phyloP scores from a whole-genome alignment of 768 basidiomycete genomes.

The Xerocomellus intermedius region DNA sequence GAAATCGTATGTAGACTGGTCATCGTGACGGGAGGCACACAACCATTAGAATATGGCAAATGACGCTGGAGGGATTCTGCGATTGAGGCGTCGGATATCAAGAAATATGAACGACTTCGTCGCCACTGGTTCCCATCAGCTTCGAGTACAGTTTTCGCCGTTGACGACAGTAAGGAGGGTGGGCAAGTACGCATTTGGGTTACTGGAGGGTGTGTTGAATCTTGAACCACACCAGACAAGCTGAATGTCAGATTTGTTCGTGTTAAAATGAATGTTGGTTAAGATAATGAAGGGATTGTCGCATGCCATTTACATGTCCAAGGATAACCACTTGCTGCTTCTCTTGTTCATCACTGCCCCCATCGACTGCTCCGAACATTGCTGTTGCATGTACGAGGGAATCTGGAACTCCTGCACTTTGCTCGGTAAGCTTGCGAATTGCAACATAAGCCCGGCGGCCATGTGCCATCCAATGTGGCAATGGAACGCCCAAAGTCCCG shows the following conservation, averaged over 20 bases:
- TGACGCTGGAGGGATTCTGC: no score
- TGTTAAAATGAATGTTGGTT: neutral
- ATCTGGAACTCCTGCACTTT: conserved; percentile 34
- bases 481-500: conserved; percentile 47
- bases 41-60: no score
- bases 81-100: no score
- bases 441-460: conserved; percentile 41
- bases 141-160: no score
- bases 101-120: no score
- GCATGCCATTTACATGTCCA: conserved; percentile 14
- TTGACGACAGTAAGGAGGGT: no score
- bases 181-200: no score
- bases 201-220: neutral
- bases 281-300: neutral
- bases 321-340: conserved; percentile 12
- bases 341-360: conserved; percentile 21
- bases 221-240: neutral
- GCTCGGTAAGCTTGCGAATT: conserved; percentile 38
- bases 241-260: neutral
- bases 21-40: no score
- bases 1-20: no score
- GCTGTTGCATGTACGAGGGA: conserved; percentile 34
- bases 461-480: conserved; percentile 43
- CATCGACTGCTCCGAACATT: conserved; percentile 35
- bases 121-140: no score